Evolutionary conservation across 352 stramenopile species (phyloP), one percentile per base, ranked within the genome.

Genomic region (Lagenidium sp.): DNA sequence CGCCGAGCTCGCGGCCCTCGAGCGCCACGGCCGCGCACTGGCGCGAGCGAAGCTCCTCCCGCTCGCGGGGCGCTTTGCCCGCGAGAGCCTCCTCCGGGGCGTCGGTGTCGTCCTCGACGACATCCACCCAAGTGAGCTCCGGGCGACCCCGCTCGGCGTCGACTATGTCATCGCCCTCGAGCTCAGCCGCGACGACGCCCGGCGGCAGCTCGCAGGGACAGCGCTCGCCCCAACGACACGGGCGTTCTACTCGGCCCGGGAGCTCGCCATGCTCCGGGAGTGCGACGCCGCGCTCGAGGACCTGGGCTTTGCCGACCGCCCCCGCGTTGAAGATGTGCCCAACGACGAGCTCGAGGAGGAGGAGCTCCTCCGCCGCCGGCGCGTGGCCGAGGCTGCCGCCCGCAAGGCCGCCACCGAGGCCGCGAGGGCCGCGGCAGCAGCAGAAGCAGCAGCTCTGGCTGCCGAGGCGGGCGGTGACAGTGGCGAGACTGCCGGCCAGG

Each of bases 51-150:
- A 45, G 31, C 55, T 64, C 35, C 41, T 78, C 18, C 39, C 44
- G 19, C 19, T 87, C 11, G 44, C 84, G 4, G 40, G 60, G n/a
- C 47, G 60, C 19, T 74, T 73, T 37, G 66, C 53, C 16, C 60
- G 41, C 13, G 47, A 54, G 7, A 66, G 42, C 1, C 48, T 84
- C 1, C 52, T 84, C 5, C 56, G 64, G 31, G 74, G 74, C 25
- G 50, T 85, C 6, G 76, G 76, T 2, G 56, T 86, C 26, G 55
- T 85, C 16, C 31, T 86, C 29, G 76, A 89, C 36, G 71, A 83
- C 38, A 56, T 89, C 6, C 65, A 79, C 19, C 70, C 72, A 10
- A 34, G 3, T 4, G 68, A 85, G 28, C 39, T 82, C 7, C n/a
- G n/a, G n/a, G 50, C 47, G 12, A n/a, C 28, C n/a, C 23, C 35